Evolutionary conservation across 208 protist genomes (phyloP).

Genomic region (Trypanosoma caninum): DNA sequence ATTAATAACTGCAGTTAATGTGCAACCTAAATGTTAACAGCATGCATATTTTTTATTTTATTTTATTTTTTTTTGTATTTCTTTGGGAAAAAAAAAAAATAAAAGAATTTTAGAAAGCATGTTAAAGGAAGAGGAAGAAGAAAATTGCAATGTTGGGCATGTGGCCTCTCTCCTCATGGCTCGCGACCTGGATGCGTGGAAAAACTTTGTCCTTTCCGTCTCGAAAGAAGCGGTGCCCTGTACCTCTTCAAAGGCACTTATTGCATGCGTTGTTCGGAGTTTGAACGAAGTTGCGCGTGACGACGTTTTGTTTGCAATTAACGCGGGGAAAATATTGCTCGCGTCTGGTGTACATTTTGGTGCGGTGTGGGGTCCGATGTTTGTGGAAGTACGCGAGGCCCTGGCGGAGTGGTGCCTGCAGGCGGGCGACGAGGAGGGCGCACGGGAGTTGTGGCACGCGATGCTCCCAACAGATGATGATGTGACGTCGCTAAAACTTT

Average conservation of each 20-base stretch:
- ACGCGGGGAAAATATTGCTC: constrained; percentile 4
- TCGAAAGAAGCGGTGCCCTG: background rate
- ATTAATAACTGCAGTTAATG: too few species aligned
- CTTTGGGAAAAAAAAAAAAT: too few species aligned
- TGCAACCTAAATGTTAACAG: background rate
- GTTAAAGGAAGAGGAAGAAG: background rate
- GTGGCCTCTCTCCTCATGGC: constrained; percentile 6
- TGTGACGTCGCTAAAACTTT: constrained; percentile 54
- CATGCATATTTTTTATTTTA: background rate
- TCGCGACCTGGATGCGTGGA: constrained; percentile 9
- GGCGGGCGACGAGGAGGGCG: constrained; percentile 21
- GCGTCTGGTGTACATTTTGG: background rate
- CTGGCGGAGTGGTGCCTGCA: constrained; percentile 26
- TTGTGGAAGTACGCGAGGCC: constrained; percentile 20
- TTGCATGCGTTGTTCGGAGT: background rate
- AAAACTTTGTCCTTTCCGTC: background rate
- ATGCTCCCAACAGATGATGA: constrained; percentile 21
- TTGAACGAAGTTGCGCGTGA: background rate
- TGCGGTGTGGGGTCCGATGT: constrained; percentile 3
- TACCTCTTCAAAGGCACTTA: background rate
- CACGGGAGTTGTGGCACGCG: constrained; percentile 19
- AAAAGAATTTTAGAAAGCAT: too few species aligned
- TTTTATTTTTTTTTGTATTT: constrained; percentile 21
- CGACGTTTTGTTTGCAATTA: constrained; percentile 1
- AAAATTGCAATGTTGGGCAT: background rate